Evolutionary conservation across 2,329 filamentous ascomycete species (phyloP), one percentile per base, ranked within the genome.

Genomic region (Davidsoniella australis): DNA sequence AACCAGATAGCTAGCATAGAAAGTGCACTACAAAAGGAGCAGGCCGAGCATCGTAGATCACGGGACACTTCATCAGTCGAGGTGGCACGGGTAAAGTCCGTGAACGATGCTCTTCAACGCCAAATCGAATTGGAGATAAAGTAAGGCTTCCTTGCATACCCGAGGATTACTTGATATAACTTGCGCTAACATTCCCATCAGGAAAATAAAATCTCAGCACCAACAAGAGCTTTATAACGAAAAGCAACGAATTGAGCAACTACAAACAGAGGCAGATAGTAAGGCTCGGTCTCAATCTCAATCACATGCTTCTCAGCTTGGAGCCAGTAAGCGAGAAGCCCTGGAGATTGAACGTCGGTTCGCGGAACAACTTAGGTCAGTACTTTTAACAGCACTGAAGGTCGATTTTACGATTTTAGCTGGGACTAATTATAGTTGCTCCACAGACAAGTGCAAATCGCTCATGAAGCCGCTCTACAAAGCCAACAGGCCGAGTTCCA

Each of bases 71-170:
- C 66, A 16, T 62, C 65, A 6, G 61, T 72, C 14, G 78, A 83
- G 53, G 56, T 79, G 18, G 57, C 63, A 2, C 64, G 75, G 38
- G 69, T 83, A 45, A 80, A 78, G 54, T 73, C 70, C 36, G 71
- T 81, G 55, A 85, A 85, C 50, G 80, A 89, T 45, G 73, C 74
- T 6, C 66, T 88, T 16, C 82, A 85, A 56, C 71, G 71, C 43
- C 73, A 78, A 33, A 82, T 91, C 57, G 77, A 82, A 47, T 72
- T 76, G 37, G 80, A 86, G 50, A 56, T 81, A 5, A 69, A 68
- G 60, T 75, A 68, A 56, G 66, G 9, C 2, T 5, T 33, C 23
- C 17, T 37, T 5, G 4, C 12, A 1, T 29, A n/a, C 20, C 20
- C 20, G 20, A 29, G 9, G 2, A 36, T 36, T 5, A 9, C 24